Conservation (phyloP, 2,329 filamentous ascomycete species). For the Talaromyces sp. region DNA sequence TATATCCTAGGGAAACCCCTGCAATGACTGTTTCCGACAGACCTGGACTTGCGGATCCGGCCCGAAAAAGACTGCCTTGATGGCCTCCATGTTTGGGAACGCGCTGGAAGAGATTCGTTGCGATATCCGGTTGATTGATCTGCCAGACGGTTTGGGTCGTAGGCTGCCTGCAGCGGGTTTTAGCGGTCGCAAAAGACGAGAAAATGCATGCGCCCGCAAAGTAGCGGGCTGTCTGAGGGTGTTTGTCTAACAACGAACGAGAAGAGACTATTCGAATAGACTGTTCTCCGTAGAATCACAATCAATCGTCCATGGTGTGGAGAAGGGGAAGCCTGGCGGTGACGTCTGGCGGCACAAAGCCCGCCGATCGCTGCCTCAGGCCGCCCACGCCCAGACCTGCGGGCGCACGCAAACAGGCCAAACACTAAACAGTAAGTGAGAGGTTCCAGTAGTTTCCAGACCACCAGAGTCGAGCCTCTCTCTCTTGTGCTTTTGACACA, state of each 20-base stretch:
- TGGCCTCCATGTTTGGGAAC: conserved; percentile 65
- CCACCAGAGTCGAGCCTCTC: conserved; percentile 3
- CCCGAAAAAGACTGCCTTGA: conserved; percentile 82
- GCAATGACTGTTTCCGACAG: conserved; percentile 22
- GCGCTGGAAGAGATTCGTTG: background rate
- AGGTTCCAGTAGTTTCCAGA: conserved; percentile 37
- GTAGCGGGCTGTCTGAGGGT: background rate
- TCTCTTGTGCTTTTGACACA: background rate
- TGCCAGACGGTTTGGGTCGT: background rate
- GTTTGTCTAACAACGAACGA: no score
- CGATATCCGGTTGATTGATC: background rate
- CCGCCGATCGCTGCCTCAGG: conserved; percentile 17
- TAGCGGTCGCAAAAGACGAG: background rate
- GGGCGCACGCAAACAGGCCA: conserved; percentile 25
- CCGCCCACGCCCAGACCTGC: background rate
- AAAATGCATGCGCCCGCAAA: background rate
- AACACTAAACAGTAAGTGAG: conserved; percentile 23
- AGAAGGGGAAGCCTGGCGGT: background rate
- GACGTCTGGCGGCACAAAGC: conserved; percentile 2
- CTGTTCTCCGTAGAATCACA: no score
- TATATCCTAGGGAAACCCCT: conserved; percentile 11
- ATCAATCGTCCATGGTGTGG: background rate
- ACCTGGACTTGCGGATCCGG: conserved; percentile 93
- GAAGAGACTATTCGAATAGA: no score
- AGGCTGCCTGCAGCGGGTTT: background rate